Base-by-base conservation (phyloP, 2,329 filamentous ascomycete genomes). In the Fusarium floridanum region DNA sequence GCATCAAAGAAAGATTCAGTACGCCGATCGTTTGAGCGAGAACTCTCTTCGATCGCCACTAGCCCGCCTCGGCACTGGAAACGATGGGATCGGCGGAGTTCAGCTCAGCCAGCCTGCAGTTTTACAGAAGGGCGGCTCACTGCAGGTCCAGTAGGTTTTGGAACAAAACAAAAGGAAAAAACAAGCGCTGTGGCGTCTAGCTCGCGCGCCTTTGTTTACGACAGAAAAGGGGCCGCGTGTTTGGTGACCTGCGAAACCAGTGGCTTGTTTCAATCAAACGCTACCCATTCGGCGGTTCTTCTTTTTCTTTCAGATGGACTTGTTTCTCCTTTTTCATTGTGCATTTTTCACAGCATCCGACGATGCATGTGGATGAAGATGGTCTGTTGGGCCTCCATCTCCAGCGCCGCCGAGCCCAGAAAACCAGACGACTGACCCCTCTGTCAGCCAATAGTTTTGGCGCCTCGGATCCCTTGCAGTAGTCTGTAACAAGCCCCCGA, bases 391-490 rank as follows among this genome's bases (percentile, higher is more conserved):
- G 48, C 17, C 27, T 53, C 48, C 48, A 53, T 53, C 27, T 53
- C 48, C 24, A 53, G 48, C 27, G 48, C 48, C 48, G 48, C 48
- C 48, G 48, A 53, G 48, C 53, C 55, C 22, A 27, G 17, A 59
- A 59, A 24, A 36, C 32, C 17, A 27, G 56, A 27, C 22, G 36
- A 37, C 16, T 59, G 24, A 27, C 57, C 24, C 24, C 24, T 24
- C n/a, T 22, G 39, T n/a, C 11, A 61, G 37, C 57, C 57, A 61
- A 61, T 61, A 17, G 37, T n/a, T 16, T n/a, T 5, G 56, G 16
- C 36, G 22, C 34, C 34, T 41, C 24, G 55, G 36, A 24, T 61
- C 57, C 57, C 57, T 61, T 61, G 57, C 57, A 61, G 57, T 61
- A 43, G 57, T 43, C 22, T 61, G 57, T 32, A 20, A 43, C 57